Evolutionary conservation across 805 yeast genomes (phyloP), one percentile per base, ranked within the genome.

Genomic region (Diddensiella transvaalensis): DNA sequence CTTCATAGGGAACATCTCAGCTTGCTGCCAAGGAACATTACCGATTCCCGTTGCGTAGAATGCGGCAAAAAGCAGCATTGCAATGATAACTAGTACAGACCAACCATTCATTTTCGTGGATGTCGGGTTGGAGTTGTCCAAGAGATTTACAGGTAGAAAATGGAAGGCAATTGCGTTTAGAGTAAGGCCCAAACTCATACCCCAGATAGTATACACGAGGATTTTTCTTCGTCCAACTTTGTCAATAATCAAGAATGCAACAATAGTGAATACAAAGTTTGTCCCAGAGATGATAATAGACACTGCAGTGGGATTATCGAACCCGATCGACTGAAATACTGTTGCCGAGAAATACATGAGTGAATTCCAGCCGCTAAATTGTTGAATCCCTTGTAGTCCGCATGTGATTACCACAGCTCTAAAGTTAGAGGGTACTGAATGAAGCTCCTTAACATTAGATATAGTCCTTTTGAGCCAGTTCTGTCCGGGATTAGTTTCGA

Each of bases 1-100:
- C 53, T 82, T 79, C 74, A 90, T 96, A 30, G 97, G 93, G 71
- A 93, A 89, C 62, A 91, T 72, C 69, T 91, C 99, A 49, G 91
- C 85, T 64, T 93, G 97, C 64, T 91, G 96, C 99, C 99, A 91
- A 48, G 98, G 97, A 47, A 88, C 93, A 66, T 91, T 90, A 70
- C 99, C 99, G 57, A 90, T 87, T 57, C 98, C 98, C 56, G 87
- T 73, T 42, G 97, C 96, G 65, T 90, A 91, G 46, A 84, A 81
- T 2, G 96, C 96, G 40, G 90, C 96, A 63, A 74, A 93, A 36
- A 80, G 65, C 54, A 91, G 87, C 87, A 90, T 89, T 46, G 88
- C 82, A 33, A 89, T 75, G 54, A 93, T 84, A 47, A 91, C 80
- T 13, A 90, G 82, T 53, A 86, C 79, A 18, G 96, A 96, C 96